Evolutionary conservation across 192 early-diverging fungal species (phyloP).

Genomic region (Coemansia sp.): DNA sequence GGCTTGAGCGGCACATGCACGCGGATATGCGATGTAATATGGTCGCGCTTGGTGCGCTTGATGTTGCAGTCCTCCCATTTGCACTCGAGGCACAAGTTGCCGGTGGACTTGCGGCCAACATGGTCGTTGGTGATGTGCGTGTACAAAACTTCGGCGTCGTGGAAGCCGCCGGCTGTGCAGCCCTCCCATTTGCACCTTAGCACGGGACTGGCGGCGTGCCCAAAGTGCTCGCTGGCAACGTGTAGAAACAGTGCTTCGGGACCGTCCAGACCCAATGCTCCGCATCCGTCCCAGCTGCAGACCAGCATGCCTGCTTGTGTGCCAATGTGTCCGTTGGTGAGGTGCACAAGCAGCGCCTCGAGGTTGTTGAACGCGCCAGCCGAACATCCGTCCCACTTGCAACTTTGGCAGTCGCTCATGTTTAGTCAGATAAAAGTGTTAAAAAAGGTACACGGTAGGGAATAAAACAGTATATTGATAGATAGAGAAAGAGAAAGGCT

Average conservation of each 20-base stretch:
- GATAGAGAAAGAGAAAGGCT: background rate
- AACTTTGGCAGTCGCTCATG: slow-evolving; percentile 24
- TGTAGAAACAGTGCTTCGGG: slow-evolving; percentile 20
- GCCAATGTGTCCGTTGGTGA: slow-evolving; percentile 78
- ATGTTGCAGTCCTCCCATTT: slow-evolving; percentile 82
- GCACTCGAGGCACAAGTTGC: slow-evolving; percentile 86
- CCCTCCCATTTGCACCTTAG: slow-evolving; percentile 44
- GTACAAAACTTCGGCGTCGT: slow-evolving; percentile 83
- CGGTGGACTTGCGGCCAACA: slow-evolving; percentile 84
- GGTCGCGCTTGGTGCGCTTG: slow-evolving; percentile 83
- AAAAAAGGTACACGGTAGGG: background rate
- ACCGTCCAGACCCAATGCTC: background rate
- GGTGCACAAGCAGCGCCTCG: slow-evolving; percentile 79
- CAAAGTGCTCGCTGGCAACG: slow-evolving; percentile 23
- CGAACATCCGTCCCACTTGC: slow-evolving; percentile 35
- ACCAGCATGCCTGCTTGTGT: background rate
- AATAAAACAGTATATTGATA: background rate
- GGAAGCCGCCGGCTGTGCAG: slow-evolving; percentile 53
- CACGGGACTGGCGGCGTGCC: slow-evolving; percentile 4
- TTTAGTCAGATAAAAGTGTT: background rate
- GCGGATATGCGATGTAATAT: slow-evolving; percentile 95
- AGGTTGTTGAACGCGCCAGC: slow-evolving; percentile 63
- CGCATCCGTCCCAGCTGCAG: slow-evolving; percentile 16
- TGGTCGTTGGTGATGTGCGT: slow-evolving; percentile 84
- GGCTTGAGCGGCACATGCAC: slow-evolving; percentile 94